These are phyloP conservation scores for Mycena leptocephala DNA, from an alignment of 768 basidiomycete species.

Conservation along the genomic window DNA sequence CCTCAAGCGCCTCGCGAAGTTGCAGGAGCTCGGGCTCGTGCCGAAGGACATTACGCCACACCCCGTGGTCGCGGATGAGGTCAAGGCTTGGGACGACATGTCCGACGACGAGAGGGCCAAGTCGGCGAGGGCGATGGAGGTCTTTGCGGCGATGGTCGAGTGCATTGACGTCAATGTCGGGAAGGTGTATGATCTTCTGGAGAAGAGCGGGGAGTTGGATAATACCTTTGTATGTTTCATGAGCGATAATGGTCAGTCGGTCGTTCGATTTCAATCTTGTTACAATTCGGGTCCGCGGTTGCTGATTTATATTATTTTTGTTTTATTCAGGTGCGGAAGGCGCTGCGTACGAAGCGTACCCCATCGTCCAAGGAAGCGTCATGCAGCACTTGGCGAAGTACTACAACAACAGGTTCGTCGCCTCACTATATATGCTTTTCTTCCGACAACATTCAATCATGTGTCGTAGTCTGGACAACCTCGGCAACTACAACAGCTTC, in stretches of 20 bases:
- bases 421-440: neutral
- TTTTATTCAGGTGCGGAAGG: constrained; percentile 9
- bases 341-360: constrained; percentile 11
- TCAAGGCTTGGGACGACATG: constrained; percentile 17
- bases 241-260: constrained; percentile 12
- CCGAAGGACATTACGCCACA: constrained; percentile 10
- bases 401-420: constrained; percentile 12
- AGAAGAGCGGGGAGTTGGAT: constrained; percentile 20
- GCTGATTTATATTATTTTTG: neutral
- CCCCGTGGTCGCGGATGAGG: constrained; percentile 19
- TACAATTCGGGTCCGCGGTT: too few relatives aligned
- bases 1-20: constrained; percentile 15
- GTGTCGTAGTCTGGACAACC: constrained; percentile 1
- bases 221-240: constrained; percentile 21
- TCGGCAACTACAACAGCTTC: constrained; percentile 22
- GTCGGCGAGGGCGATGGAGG: constrained; percentile 21
- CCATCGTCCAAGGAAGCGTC: constrained; percentile 10
- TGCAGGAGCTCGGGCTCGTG: constrained; percentile 18
- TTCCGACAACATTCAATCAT: too few relatives aligned
- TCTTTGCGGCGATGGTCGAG: constrained; percentile 23
- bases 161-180: constrained; percentile 22
- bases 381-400: constrained; percentile 23
- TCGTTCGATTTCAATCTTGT: neutral
- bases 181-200: constrained; percentile 18
- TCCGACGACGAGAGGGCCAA: constrained; percentile 12